These are phyloP conservation scores for Suillus spraguei DNA, from an alignment of 768 basidiomycete species.

Conservation along the genomic window DNA sequence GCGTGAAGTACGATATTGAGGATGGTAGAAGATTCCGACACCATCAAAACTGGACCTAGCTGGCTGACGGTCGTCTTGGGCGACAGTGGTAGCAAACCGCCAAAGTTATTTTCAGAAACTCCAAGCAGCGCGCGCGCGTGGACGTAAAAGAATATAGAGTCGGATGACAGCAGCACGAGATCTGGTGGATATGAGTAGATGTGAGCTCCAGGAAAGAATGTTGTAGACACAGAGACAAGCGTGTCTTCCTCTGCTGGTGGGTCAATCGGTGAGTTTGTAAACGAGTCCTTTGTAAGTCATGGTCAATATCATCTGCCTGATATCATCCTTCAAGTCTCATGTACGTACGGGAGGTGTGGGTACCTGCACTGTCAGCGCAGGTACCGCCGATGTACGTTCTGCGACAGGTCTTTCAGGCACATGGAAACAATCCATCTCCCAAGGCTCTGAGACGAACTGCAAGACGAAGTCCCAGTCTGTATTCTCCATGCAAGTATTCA, in stretches of 20 bases:
- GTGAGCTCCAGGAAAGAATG: conserved; percentile 74
- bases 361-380: conserved; percentile 38
- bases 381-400: conserved; percentile 22
- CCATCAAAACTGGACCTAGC: conserved; percentile 53
- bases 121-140: conserved; percentile 60
- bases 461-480: conserved; percentile 65
- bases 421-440: conserved; percentile 34
- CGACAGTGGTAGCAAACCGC: conserved; percentile 52
- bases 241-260: conserved; percentile 43
- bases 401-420: conserved; percentile 39
- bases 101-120: conserved; percentile 67
- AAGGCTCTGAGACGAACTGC: conserved; percentile 55
- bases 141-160: conserved; percentile 85
- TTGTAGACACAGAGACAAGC: conserved; percentile 78
- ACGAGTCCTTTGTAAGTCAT: conserved; percentile 30
- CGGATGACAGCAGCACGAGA: conserved; percentile 66
- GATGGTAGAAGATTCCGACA: conserved; percentile 60
- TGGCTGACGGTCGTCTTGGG: conserved; percentile 42
- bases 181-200: conserved; percentile 60
- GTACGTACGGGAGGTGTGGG: conserved; percentile 67
- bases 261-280: conserved; percentile 34
- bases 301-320: conserved; percentile 15
- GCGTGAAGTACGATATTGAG: conserved; percentile 76
- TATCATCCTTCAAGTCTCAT: conserved; percentile 14
- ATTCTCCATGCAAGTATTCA: conserved; percentile 39